Evolutionary conservation across 805 yeast species (phyloP).

Genomic region (Clavispora phyllophila): DNA sequence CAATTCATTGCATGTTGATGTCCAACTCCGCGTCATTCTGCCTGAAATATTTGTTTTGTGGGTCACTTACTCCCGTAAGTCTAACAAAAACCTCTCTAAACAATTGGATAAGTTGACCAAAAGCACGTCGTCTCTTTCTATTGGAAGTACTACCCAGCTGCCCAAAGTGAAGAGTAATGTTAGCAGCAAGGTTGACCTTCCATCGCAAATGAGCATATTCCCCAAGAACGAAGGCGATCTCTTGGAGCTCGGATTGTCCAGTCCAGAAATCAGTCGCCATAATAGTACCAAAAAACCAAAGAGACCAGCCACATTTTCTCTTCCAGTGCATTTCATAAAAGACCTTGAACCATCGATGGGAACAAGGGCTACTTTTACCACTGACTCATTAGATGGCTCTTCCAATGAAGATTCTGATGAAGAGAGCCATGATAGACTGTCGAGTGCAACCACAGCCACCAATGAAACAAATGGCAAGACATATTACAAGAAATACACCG

Average conservation of each 20-base stretch:
- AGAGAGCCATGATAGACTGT: background rate
- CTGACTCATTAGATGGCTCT: background rate
- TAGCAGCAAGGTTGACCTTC: conserved; percentile 29
- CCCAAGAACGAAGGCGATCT: conserved; percentile 31
- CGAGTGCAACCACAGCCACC: conserved; percentile 2
- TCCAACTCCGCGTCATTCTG: conserved; percentile 71
- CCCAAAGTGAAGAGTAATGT: background rate
- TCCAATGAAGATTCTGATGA: conserved; percentile 1
- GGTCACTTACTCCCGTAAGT: conserved; percentile 74
- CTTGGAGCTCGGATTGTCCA: conserved; percentile 23
- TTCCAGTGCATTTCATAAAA: conserved; percentile 19
- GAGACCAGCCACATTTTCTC: conserved; percentile 22
- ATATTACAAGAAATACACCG: conserved; percentile 26
- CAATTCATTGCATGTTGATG: conserved; percentile 57
- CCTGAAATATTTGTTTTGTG: conserved; percentile 62
- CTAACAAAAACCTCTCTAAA: conserved; percentile 19
- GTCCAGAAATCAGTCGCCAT: conserved; percentile 26
- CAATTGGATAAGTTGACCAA: conserved; percentile 23
- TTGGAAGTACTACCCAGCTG: background rate
- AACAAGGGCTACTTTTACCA: background rate
- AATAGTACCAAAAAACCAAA: conserved; percentile 31
- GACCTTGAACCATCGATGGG: conserved; percentile 1
- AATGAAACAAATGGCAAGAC: conserved; percentile 4
- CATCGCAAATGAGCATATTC: conserved; percentile 53
- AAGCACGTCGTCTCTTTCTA: conserved; percentile 13